Conservation (phyloP, 2,329 filamentous ascomycete species). For the Fusarium paranaense region DNA sequence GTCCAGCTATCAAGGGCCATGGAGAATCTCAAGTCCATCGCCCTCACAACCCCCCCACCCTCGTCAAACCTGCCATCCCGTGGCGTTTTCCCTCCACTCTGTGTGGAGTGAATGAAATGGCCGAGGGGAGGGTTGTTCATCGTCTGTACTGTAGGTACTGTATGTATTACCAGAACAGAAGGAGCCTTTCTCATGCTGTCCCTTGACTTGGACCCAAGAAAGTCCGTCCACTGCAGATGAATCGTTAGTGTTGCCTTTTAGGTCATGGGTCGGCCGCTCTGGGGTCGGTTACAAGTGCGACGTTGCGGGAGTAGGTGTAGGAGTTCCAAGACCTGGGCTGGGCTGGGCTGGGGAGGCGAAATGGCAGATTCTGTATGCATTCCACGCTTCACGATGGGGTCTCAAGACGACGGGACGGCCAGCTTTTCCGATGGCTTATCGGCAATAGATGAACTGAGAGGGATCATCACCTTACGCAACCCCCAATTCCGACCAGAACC, state of each 20-base stretch:
- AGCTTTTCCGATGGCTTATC: background rate
- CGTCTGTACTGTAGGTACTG: background rate
- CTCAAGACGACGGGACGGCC: background rate
- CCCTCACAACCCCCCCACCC: slow-evolving; percentile 26
- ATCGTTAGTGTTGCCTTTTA: slow-evolving; percentile 7
- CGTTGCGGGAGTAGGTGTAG: background rate
- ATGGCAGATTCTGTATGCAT: background rate
- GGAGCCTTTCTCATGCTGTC: slow-evolving; percentile 10
- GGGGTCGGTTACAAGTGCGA: background rate
- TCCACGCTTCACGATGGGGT: background rate
- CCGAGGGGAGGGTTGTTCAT: background rate
- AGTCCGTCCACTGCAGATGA: slow-evolving; percentile 33
- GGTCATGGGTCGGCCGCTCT: slow-evolving; percentile 25
- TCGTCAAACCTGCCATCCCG: slow-evolving; percentile 16
- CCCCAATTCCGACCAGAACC: slow-evolving; percentile 12
- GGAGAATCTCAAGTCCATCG: slow-evolving; percentile 44
- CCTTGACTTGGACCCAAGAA: slow-evolving; percentile 31
- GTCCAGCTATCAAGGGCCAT: slow-evolving; percentile 40
- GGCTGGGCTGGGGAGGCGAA: background rate
- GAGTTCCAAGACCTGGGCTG: background rate
- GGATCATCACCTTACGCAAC: slow-evolving; percentile 5
- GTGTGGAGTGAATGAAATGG: slow-evolving; percentile 1
- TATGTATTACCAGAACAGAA: slow-evolving; percentile 13
- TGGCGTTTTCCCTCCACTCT: slow-evolving; percentile 19
- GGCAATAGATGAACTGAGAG: slow-evolving; percentile 24